A percentile compares a stretch with the other conserved stretches of the same genome.
Evolutionary conservation across 148 eudicot species (phyloP).

Genomic region (Silene latifolia): DNA sequence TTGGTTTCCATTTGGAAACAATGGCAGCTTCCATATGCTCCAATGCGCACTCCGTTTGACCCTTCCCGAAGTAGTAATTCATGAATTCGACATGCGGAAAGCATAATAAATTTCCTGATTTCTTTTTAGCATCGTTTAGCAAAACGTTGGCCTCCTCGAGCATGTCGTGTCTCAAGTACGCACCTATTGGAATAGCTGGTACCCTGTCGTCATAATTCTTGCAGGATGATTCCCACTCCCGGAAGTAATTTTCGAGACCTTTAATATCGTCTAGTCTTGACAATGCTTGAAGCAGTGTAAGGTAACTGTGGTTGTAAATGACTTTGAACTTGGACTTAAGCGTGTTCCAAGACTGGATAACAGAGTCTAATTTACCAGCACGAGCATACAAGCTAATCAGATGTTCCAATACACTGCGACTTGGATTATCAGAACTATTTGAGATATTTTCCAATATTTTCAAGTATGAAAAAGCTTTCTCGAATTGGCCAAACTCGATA

Average conservation of each 20-base stretch:
- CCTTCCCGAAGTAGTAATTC: slow-evolving; percentile 36
- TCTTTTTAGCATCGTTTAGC: slow-evolving; percentile 27
- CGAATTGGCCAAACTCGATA: slow-evolving; percentile 39
- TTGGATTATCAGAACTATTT: slow-evolving; percentile 12
- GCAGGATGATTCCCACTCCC: slow-evolving; percentile 55
- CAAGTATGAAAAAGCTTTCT: slow-evolving; percentile 51
- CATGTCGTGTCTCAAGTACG: slow-evolving; percentile 48
- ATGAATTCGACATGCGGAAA: slow-evolving; percentile 35
- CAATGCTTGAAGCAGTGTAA: slow-evolving; percentile 49
- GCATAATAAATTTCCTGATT: slow-evolving; percentile 24
- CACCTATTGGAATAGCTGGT: slow-evolving; percentile 36
- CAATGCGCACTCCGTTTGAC: slow-evolving; percentile 37
- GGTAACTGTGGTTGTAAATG: slow-evolving; percentile 36
- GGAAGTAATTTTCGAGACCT: slow-evolving; percentile 36
- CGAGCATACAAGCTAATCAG: slow-evolving; percentile 56
- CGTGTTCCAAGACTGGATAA: slow-evolving; percentile 52
- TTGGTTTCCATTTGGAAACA: slow-evolving; percentile 36
- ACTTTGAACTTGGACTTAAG: slow-evolving; percentile 37
- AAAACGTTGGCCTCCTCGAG: slow-evolving; percentile 49
- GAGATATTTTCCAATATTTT: slow-evolving; percentile 40
- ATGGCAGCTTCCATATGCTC: slow-evolving; percentile 47
- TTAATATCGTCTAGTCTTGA: slow-evolving; percentile 42
- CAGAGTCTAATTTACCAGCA: slow-evolving; percentile 36
- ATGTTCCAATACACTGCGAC: slow-evolving; percentile 39
- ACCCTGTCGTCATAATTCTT: slow-evolving; percentile 49